Conservation (phyloP, 2,329 filamentous ascomycete species). For the Pleomassaria siparia region DNA sequence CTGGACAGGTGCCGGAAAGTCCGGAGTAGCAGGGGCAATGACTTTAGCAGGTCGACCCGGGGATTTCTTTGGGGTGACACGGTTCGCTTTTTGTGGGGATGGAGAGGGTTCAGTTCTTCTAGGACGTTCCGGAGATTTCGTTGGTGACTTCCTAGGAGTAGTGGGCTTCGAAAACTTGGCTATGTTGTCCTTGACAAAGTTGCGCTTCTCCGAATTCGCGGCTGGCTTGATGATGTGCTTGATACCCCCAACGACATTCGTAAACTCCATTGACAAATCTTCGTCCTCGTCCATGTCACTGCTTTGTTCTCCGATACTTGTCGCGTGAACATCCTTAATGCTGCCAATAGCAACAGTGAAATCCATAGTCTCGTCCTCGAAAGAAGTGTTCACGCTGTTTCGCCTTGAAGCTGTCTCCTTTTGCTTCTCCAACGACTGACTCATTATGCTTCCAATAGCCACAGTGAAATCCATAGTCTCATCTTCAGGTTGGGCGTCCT, state of each 20-base stretch:
- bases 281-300: slow-evolving; percentile 30
- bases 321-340: slow-evolving; percentile 26
- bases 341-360: slow-evolving; percentile 42
- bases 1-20: slow-evolving; percentile 21
- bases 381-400: slow-evolving; percentile 26
- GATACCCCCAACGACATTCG: slow-evolving; percentile 52
- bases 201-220: slow-evolving; percentile 23
- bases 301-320: background rate
- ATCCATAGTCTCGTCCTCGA: slow-evolving; percentile 44
- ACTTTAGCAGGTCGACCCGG: slow-evolving; percentile 25
- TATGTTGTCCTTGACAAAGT: slow-evolving; percentile 8
- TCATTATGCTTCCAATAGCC: slow-evolving; percentile 41
- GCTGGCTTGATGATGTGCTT: slow-evolving; percentile 20
- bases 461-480: slow-evolving; percentile 45
- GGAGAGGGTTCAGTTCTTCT: slow-evolving; percentile 11
- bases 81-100: slow-evolving; percentile 15
- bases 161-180: slow-evolving; percentile 15
- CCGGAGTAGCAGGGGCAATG: slow-evolving; percentile 31
- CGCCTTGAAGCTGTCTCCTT: slow-evolving; percentile 18
- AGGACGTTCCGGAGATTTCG: slow-evolving; percentile 17
- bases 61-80: slow-evolving; percentile 28
- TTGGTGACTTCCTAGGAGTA: slow-evolving; percentile 26
- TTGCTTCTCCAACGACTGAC: slow-evolving; percentile 1
- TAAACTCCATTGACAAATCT: slow-evolving; percentile 57
- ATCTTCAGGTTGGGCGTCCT: slow-evolving; percentile 41